These are phyloP conservation scores for Paramecium octaurelia DNA, from an alignment of 73 alveolate species.

Conservation along the genomic window DNA sequence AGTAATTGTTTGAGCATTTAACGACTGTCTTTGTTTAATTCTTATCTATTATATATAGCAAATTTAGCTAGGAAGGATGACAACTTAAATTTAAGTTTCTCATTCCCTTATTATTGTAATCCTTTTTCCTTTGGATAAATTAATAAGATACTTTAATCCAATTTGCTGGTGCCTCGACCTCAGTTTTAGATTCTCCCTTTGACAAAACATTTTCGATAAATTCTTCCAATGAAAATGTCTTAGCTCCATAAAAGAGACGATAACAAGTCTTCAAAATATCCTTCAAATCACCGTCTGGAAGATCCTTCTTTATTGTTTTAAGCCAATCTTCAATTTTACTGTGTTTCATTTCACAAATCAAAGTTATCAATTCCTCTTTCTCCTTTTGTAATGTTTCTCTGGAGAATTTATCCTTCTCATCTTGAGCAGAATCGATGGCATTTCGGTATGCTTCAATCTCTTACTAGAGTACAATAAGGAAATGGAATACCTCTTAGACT, in stretches of 20 bases:
- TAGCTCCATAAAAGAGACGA: not conserved
- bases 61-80: not conserved
- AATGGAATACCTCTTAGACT: not conserved
- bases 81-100: not conserved
- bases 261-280: not conserved
- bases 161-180: not conserved
- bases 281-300: not conserved
- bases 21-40: not conserved
- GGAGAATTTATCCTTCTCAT: not conserved
- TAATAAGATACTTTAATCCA: not conserved
- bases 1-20: not conserved
- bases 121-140: not conserved
- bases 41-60: not conserved
- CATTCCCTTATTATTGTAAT: not conserved
- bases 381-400: not conserved
- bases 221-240: not conserved
- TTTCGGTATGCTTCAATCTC: not conserved
- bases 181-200: not conserved
- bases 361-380: not conserved
- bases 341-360: not conserved
- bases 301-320: not conserved
- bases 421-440: not conserved
- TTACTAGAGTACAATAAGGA: not conserved
- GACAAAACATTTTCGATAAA: not conserved
- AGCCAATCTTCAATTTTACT: not conserved